Evolutionary conservation across 495 filamentous ascomycete species (phyloP).

Genomic region (Aspergillus homomorphus): DNA sequence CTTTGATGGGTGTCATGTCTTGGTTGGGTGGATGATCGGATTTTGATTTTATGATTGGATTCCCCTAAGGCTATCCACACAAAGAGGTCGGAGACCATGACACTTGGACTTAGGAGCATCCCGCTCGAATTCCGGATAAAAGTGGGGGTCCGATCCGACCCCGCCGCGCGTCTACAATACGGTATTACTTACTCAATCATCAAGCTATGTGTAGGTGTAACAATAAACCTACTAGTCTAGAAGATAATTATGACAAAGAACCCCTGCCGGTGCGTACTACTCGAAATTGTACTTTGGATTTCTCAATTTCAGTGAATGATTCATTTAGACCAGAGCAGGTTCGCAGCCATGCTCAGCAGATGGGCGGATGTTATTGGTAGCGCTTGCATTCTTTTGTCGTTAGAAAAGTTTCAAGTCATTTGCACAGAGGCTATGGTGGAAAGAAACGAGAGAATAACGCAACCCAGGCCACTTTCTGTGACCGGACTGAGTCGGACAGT

Average conservation of each 20-base stretch:
- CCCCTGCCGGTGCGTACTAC: no score
- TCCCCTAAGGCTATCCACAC: background rate
- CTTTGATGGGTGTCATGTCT: slow-evolving; percentile 51
- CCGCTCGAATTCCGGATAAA: background rate
- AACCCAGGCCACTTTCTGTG: background rate
- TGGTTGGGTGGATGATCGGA: background rate
- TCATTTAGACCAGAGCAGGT: background rate
- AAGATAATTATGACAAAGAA: no score
- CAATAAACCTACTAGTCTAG: no score
- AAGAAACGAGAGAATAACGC: background rate
- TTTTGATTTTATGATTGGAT: background rate
- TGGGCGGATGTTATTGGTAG: background rate
- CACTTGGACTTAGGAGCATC: background rate
- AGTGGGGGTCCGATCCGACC: background rate
- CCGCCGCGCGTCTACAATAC: background rate
- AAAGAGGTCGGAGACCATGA: background rate
- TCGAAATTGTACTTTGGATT: no score
- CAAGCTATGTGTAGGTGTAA: no score
- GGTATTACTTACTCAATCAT: background rate
- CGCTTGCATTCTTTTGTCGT: background rate
- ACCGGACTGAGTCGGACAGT: background rate
- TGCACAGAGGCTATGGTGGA: background rate
- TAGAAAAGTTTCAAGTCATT: background rate
- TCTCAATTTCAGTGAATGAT: no score
- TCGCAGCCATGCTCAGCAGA: background rate